Percentiles rank a stretch among this genome's conserved stretches.
Evolutionary conservation across 257 asterid genomes (phyloP).

Genomic region (Penstemon davidsonii): DNA sequence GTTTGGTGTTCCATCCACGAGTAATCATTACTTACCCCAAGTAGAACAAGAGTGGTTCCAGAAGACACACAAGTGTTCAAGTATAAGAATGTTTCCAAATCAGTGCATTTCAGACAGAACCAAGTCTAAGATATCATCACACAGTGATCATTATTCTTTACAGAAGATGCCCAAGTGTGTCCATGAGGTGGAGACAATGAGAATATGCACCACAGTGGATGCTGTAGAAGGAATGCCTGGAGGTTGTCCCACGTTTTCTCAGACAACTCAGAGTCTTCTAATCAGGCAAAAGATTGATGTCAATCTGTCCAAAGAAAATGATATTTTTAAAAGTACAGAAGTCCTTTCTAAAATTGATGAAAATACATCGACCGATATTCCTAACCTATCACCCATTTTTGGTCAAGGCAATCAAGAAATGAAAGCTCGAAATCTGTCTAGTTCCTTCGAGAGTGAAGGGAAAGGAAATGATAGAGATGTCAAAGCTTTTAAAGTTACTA

Average conservation of each 20-base stretch:
- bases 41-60: constrained; percentile 33
- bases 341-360: constrained; percentile 28
- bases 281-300: constrained; percentile 42
- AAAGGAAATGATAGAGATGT: constrained; percentile 33
- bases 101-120: constrained; percentile 27
- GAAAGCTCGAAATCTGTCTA: constrained; percentile 40
- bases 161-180: constrained; percentile 37
- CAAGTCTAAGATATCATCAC: constrained; percentile 26
- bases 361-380: constrained; percentile 29
- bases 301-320: constrained; percentile 35
- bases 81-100: constrained; percentile 13
- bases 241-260: constrained; percentile 49
- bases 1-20: constrained; percentile 29
- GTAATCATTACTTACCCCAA: constrained; percentile 19
- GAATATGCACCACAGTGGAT: constrained; percentile 53
- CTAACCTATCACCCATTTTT: constrained; percentile 30
- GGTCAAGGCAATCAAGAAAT: constrained; percentile 41
- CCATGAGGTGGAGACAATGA: constrained; percentile 44
- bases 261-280: constrained; percentile 48
- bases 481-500: constrained; percentile 30
- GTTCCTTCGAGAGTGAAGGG: constrained; percentile 45
- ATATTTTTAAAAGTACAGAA: constrained; percentile 28
- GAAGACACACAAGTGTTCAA: constrained; percentile 29
- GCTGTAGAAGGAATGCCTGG: constrained; percentile 29
- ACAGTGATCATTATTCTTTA: constrained; percentile 27